Evolutionary conservation across 306 rosid species (phyloP).

Genomic region (Betula pendula): DNA sequence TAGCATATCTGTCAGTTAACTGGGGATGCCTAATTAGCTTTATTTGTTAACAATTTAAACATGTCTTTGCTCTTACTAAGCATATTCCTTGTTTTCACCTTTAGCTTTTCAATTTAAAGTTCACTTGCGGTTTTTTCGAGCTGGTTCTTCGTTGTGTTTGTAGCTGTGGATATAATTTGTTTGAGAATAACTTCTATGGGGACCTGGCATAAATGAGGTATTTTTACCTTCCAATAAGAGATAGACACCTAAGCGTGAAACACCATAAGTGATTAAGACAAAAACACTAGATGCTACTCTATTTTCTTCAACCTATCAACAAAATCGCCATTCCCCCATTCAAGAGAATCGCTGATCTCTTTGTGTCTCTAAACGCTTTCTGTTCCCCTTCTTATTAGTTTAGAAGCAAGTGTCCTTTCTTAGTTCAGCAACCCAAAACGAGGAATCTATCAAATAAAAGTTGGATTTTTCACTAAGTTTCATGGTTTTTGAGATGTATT

Average conservation of each 20-base stretch:
- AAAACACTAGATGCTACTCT: no score
- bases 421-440: slow-evolving; percentile 38
- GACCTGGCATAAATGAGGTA: no score
- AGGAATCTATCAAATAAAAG: slow-evolving; percentile 44
- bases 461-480: slow-evolving; percentile 19
- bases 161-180: background rate
- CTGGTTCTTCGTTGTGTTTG: background rate
- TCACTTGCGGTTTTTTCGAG: background rate
- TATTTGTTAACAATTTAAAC: background rate
- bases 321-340: no score
- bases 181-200: no score
- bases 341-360: slow-evolving; percentile 24
- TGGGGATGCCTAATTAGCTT: background rate
- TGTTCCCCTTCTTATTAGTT: slow-evolving; percentile 26
- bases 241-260: no score
- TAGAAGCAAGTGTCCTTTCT: slow-evolving; percentile 39
- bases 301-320: no score
- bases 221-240: no score
- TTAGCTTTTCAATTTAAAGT: background rate
- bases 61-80: background rate
- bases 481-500: slow-evolving; percentile 26
- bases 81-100: background rate
- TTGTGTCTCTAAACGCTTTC: slow-evolving; percentile 33
- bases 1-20: background rate
- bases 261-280: no score